Evolutionary conservation across 139 green algal genomes (phyloP), one percentile per base, ranked within the genome.

Genomic region (Chlorella sp.): DNA sequence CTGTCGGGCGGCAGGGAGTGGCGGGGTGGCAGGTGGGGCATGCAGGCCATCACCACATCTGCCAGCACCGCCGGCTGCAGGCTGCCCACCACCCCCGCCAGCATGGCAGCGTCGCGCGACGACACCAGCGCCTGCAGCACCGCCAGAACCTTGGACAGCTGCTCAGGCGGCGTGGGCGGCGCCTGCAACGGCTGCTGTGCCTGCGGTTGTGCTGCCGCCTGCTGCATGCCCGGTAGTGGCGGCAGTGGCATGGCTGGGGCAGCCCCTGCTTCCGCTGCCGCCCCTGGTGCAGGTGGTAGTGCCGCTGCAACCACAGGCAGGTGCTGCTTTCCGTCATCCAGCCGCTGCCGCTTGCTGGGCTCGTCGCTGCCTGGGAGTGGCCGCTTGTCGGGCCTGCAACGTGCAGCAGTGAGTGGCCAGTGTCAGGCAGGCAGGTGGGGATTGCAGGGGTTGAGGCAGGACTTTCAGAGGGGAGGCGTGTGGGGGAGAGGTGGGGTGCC

Each of bases 11-110:
- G 88, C 75, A 89, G 69, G 34, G 66, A 7, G 2, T 77, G 90
- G 64, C 66, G 57, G 1, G 53, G 68, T 2, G 94, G 94, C 88
- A 96, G 84, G 53, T 90, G 57, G 3, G 77, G 53, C 90, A 95
- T 90, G 81, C 89, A 92, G 32, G 86, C 73, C 68, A 95, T 71
- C 83, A 96, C 90, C 1, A 95, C 81, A 73, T 96, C 94, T 18
- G 94, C 94, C 28, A 96, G 85, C 89, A 95, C 88, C 0, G 36
- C 71, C 0, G 92, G 89, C 14, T 89, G 68, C 42, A 96, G 84
- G 21, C 81, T 64, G 30, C 60, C 77, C 24, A 94, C 64, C 40
- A 95, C 83, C 15, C 81, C 89, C 12, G 86, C 77, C 78, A 94
- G 88, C 66, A 83, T 89, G 37, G 40, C 61, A 26, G 83, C 76